Percentiles rank a stretch among this genome's conserved stretches.
phyloP scores from a whole-genome alignment of 768 basidiomycete species.

The Termitomyces sp. region DNA sequence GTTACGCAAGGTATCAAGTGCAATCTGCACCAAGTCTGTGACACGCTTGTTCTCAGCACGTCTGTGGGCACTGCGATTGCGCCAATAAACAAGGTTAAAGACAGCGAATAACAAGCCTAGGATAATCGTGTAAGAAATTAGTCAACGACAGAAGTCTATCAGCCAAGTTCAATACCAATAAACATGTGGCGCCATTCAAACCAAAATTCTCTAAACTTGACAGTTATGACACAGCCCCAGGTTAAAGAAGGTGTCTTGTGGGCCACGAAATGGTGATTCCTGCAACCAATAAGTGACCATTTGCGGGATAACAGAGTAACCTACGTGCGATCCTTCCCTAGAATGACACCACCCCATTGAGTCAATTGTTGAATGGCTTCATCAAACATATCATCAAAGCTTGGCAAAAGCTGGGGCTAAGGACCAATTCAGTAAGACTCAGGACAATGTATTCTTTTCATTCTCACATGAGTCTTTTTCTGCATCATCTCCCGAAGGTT shows the following conservation, averaged over 20 bases:
- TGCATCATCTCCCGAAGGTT: slow-evolving; percentile 53
- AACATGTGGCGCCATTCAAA: slow-evolving; percentile 59
- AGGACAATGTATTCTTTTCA: neutral
- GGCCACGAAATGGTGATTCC: slow-evolving; percentile 71
- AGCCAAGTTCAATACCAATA: slow-evolving; percentile 41
- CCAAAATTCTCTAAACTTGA: slow-evolving; percentile 66
- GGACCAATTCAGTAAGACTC: slow-evolving; percentile 1
- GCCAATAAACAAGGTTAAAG: slow-evolving; percentile 8
- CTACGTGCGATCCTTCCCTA: slow-evolving; percentile 60
- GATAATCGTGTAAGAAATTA: neutral
- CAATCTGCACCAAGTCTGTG: slow-evolving; percentile 70
- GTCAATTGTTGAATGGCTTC: slow-evolving; percentile 75
- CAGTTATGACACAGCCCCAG: slow-evolving; percentile 58
- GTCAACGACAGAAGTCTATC: neutral
- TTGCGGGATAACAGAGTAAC: slow-evolving; percentile 22
- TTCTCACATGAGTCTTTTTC: slow-evolving; percentile 48
- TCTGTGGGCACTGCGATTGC: slow-evolving; percentile 40
- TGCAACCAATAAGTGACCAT: slow-evolving; percentile 23
- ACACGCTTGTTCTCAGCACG: slow-evolving; percentile 60
- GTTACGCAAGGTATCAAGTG: slow-evolving; percentile 73
- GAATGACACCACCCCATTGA: slow-evolving; percentile 67
- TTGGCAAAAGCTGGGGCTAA: slow-evolving; percentile 49
- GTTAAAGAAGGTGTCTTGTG: slow-evolving; percentile 65
- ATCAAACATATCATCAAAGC: slow-evolving; percentile 70
- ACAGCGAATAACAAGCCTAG: slow-evolving; percentile 4